A percentile compares a stretch with the other conserved stretches of the same genome.
phyloP scores from a whole-genome alignment of 116 monocot genomes.

The Posidonia oceanica region DNA sequence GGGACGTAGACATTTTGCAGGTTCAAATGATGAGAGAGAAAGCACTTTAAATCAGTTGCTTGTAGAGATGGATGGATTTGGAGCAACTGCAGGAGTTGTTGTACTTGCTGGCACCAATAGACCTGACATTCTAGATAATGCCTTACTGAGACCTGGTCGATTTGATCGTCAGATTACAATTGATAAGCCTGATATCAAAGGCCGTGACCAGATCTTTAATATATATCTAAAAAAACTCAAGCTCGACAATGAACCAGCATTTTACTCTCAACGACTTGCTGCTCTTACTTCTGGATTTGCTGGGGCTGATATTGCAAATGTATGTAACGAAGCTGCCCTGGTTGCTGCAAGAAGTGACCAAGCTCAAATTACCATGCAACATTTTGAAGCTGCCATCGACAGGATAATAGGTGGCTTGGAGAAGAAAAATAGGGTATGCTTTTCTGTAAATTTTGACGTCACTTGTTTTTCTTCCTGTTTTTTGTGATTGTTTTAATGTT shows the following conservation, averaged over 20 bases:
- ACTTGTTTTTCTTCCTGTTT: neutral
- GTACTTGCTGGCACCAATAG: conserved; percentile 95
- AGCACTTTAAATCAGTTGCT: conserved; percentile 96
- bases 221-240: conserved; percentile 92
- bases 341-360: conserved; percentile 79
- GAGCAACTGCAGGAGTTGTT: conserved; percentile 87
- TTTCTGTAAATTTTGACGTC: neutral
- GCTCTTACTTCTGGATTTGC: conserved; percentile 99
- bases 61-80: conserved; percentile 99
- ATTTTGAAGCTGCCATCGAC: conserved; percentile 97
- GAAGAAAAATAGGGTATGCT: conserved; percentile 92
- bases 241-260: conserved; percentile 82
- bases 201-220: conserved; percentile 89
- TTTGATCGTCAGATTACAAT: conserved; percentile 96
- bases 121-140: conserved; percentile 95
- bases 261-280: conserved; percentile 86
- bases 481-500: no score
- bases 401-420: conserved; percentile 94
- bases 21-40: conserved; percentile 95
- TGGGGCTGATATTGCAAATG: conserved; percentile 99
- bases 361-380: conserved; percentile 57
- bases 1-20: conserved; percentile 87
- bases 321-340: conserved; percentile 94
- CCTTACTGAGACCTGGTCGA: conserved; percentile 84
- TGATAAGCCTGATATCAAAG: conserved; percentile 98